Base-by-base conservation (phyloP, 2,329 filamentous ascomycete species). In the Xylaria sp. region DNA sequence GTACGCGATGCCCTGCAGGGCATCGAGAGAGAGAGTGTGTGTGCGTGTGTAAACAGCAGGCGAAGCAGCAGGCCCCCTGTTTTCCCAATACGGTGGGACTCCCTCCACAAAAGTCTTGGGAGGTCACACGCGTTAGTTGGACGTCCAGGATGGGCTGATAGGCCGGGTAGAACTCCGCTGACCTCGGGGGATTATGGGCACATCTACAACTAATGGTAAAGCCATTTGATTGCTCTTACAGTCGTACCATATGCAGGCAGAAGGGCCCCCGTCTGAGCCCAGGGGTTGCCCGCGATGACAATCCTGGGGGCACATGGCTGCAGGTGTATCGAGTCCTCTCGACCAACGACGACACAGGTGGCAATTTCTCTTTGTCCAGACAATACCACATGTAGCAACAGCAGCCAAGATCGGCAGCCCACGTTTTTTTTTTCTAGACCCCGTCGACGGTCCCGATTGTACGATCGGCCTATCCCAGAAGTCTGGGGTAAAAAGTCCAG, bases 231-330 rank as follows among this genome's bases (percentile, higher is more conserved):
- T 49, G 42, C 38, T 39, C 50, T 60, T 42, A 24, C 37, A 38
- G 52, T 58, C 45, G 52, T 56, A 49, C 56, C 50, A 61, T 50
- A 56, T 59, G 56, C 55, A 52, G 55, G n/a, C 40, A 52, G 56
- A 59, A 56, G 44, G 55, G 46, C 55, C 48, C 56, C 54, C 4
- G 8, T 7, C 5, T 13, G 11, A 34, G 29, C 29, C 9, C n/a
- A n/a, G n/a, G n/a, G n/a, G n/a, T n/a, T n/a, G n/a, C n/a, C n/a
- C n/a, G n/a, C n/a, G n/a, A n/a, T n/a, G n/a, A n/a, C n/a, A n/a
- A n/a, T n/a, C n/a, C n/a, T n/a, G n/a, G n/a, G 44, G 39, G 17
- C 19, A 42, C 54, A 60, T 56, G 57, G 47, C 41, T 57, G 44
- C 52, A 53, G 52, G 40, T 56, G 57, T 60, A 52, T 57, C 53